phyloP scores from a whole-genome alignment of 2,329 filamentous ascomycete species.

The Claviceps quebecensis region DNA sequence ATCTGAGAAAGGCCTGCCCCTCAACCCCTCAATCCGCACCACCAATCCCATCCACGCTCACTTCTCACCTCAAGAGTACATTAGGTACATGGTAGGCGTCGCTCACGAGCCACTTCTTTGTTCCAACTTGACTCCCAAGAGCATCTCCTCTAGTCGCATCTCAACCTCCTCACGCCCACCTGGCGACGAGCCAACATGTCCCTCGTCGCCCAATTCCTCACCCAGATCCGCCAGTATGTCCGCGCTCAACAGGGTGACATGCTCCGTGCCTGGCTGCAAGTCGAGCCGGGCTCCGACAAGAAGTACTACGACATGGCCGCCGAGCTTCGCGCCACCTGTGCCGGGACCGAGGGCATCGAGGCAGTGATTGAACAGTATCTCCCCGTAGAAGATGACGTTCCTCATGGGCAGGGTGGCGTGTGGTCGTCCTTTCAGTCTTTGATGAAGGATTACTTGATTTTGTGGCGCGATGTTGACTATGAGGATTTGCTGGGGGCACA shows the following conservation, averaged over 20 bases:
- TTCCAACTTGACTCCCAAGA: too few relatives aligned
- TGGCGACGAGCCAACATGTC: conserved; percentile 32
- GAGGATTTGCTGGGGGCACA: conserved; percentile 64
- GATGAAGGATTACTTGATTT: conserved; percentile 66
- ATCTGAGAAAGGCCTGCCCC: too few relatives aligned
- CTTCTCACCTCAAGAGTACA: too few relatives aligned
- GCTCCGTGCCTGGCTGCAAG: conserved; percentile 56
- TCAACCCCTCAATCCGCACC: too few relatives aligned
- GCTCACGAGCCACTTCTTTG: too few relatives aligned
- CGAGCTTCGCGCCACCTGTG: conserved; percentile 50
- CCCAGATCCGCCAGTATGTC: conserved; percentile 42
- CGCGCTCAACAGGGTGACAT: conserved; percentile 47
- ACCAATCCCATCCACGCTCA: too few relatives aligned
- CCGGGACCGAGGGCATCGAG: conserved; percentile 38
- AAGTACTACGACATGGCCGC: conserved; percentile 53
- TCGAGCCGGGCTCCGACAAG: conserved; percentile 56
- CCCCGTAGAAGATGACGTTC: conserved; percentile 49
- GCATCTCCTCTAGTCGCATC: neutral
- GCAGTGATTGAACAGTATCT: conserved; percentile 49
- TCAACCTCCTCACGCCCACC: neutral
- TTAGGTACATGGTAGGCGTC: too few relatives aligned
- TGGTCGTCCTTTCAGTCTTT: conserved; percentile 72
- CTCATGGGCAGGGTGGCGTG: conserved; percentile 47
- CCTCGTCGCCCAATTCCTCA: conserved; percentile 54
- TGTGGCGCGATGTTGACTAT: conserved; percentile 68